Conservation (phyloP, 805 yeast species). For the Monosporozyma aquatica region DNA sequence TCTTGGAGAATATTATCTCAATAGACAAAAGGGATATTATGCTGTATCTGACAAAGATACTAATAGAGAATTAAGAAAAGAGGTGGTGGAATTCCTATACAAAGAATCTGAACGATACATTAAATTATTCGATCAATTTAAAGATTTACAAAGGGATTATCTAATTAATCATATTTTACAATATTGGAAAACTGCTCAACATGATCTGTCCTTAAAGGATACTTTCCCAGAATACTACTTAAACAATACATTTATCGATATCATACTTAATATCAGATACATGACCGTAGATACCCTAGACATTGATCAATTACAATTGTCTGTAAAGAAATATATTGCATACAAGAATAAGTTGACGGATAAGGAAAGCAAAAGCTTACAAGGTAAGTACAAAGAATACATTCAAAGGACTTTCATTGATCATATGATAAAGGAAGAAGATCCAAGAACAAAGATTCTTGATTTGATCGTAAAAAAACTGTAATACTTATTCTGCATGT, state of each 20-base stretch:
- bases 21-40: conserved; percentile 29
- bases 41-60: conserved; percentile 28
- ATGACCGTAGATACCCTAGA: conserved; percentile 31
- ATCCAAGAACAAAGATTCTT: conserved; percentile 26
- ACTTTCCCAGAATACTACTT: conserved; percentile 32
- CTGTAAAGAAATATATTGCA: conserved; percentile 64
- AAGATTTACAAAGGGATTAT: conserved; percentile 58
- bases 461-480: conserved; percentile 28
- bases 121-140: conserved; percentile 56
- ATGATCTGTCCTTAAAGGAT: conserved; percentile 24
- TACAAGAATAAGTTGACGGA: conserved; percentile 39
- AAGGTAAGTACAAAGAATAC: conserved; percentile 26
- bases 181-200: conserved; percentile 38
- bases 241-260: conserved; percentile 39
- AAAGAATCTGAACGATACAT: conserved; percentile 41
- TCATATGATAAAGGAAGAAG: conserved; percentile 18
- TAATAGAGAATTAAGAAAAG: conserved; percentile 24
- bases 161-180: conserved; percentile 56
- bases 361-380: conserved; percentile 30
- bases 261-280: conserved; percentile 60
- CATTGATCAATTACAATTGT: conserved; percentile 52
- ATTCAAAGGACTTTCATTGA: conserved; percentile 30
- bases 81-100: conserved; percentile 28
- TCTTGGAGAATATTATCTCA: conserved; percentile 27
- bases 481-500: conserved; percentile 9